Conservation (phyloP, 306 rosid genomes). For the Purshia tridentata region DNA sequence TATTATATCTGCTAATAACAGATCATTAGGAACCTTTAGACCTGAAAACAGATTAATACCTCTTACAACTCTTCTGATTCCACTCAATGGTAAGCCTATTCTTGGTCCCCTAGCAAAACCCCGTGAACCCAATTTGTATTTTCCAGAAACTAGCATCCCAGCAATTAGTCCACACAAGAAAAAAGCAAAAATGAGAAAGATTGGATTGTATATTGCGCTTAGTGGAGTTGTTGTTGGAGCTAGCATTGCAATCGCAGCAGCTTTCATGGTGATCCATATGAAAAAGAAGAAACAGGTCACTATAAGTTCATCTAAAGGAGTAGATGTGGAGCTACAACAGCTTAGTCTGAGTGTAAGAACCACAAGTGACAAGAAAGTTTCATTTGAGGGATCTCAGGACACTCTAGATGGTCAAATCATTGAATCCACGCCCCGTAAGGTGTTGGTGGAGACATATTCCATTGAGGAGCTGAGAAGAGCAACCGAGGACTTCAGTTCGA, state of each 20-base stretch:
- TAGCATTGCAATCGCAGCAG: slow-evolving; percentile 47
- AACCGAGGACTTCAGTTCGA: slow-evolving; percentile 72
- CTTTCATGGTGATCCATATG: slow-evolving; percentile 44
- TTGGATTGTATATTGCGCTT: slow-evolving; percentile 45
- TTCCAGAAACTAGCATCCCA: slow-evolving; percentile 42
- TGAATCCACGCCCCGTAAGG: slow-evolving; percentile 35
- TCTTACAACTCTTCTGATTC: slow-evolving; percentile 61
- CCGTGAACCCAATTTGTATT: slow-evolving; percentile 40
- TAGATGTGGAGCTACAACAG: slow-evolving; percentile 77
- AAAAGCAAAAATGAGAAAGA: slow-evolving; percentile 49
- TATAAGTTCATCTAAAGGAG: slow-evolving; percentile 36
- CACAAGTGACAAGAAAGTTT: slow-evolving; percentile 72
- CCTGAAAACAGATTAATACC: slow-evolving; percentile 44
- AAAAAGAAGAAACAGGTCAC: slow-evolving; percentile 50
- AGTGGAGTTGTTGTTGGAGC: slow-evolving; percentile 47
- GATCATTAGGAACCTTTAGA: slow-evolving; percentile 30
- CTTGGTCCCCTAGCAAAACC: slow-evolving; percentile 49
- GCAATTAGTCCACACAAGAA: slow-evolving; percentile 44
- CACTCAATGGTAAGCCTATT: slow-evolving; percentile 47
- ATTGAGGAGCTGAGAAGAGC: slow-evolving; percentile 65
- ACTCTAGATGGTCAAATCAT: slow-evolving; percentile 41
- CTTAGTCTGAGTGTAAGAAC: slow-evolving; percentile 80
- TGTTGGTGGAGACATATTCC: slow-evolving; percentile 49
- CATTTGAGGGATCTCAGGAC: slow-evolving; percentile 66
- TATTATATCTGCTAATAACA: slow-evolving; percentile 52